Base-by-base conservation (phyloP, 2,329 filamentous ascomycete species). In the Alternaria consortialis region DNA sequence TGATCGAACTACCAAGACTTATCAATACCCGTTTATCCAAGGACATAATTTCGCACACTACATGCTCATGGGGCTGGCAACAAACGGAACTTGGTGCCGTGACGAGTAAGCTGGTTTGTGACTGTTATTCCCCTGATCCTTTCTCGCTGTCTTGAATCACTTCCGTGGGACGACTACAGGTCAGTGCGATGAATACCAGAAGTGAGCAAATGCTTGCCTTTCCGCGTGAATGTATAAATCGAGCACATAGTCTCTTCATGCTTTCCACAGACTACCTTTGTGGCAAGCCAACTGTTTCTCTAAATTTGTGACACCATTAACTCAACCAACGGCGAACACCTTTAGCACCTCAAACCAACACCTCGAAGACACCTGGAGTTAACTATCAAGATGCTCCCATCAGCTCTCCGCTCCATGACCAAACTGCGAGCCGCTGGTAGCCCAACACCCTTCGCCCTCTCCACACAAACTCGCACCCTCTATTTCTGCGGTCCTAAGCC, bases 401-500 rank as follows among this genome's bases (percentile, higher is more conserved):
- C 39, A 23, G 25, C 25, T 6, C 27, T 43, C 37, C 17, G 51
- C 37, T 50, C 46, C 13, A 37, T 50, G 13, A 37, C 46, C 20
- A 53, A 20, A 12, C 6, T 32, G 2, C 12, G 36, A 39, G 7
- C 39, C 12, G 25, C 23, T 23, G 37, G 20, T 7, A 12, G 43
- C 20, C 48, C 23, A 44, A 23, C 12, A 15, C 40, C 42, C 8
- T 39, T 37, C 25, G n/a, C 40, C 6, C 39, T 55, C 13, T 37
- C 53, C 48, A 37, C 34, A 17, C 51, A 59, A 46, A 52, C 32
- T 17, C 43, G 51, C 32, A 31, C 36, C 4, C 44, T 44, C 13
- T 40, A 50, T 46, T 60, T 56, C 46, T 60, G 57, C 37, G 44
- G 57, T 7, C 52, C 57, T 2, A 50, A 56, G 42, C 7, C 27